A percentile compares a stretch with the other conserved stretches of the same genome.
Conservation (phyloP, 257 asterid species). For the Solanum arcanum region DNA sequence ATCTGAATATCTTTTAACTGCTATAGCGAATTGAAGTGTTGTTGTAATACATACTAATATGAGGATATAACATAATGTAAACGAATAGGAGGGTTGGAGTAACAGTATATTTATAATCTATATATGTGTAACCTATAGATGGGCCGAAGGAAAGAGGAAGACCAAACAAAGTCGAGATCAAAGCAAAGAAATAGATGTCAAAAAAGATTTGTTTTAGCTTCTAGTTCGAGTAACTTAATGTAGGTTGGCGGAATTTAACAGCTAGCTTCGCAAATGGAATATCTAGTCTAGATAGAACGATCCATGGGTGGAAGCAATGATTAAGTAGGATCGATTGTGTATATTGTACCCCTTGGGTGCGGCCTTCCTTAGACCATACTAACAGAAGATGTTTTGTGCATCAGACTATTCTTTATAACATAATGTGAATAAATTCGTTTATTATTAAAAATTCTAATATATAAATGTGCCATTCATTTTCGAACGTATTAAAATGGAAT, state of each 20-base stretch:
- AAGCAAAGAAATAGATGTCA: not conserved
- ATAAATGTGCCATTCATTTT: not conserved
- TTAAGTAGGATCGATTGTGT: not conserved
- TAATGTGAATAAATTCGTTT: not conserved
- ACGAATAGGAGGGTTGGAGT: not conserved
- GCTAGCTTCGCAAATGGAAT: too few relatives aligned
- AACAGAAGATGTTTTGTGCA: too few relatives aligned
- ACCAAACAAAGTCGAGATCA: not conserved
- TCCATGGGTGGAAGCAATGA: not conserved
- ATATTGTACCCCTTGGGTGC: not conserved
- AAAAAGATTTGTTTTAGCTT: too few relatives aligned
- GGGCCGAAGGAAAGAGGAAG: not conserved
- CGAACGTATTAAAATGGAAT: accelerated
- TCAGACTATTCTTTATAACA: too few relatives aligned
- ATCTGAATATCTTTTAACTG: not conserved
- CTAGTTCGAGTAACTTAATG: not conserved
- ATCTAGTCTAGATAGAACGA: not conserved
- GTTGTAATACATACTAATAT: not conserved
- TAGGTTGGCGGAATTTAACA: not conserved
- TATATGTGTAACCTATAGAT: not conserved
- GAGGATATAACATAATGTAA: not conserved
- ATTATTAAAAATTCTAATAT: too few relatives aligned
- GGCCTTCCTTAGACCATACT: too few relatives aligned
- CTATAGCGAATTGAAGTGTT: not conserved
- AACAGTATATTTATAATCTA: not conserved